Base-by-base conservation (phyloP, 768 basidiomycete species). In the Rhodotorula babjevae region DNA sequence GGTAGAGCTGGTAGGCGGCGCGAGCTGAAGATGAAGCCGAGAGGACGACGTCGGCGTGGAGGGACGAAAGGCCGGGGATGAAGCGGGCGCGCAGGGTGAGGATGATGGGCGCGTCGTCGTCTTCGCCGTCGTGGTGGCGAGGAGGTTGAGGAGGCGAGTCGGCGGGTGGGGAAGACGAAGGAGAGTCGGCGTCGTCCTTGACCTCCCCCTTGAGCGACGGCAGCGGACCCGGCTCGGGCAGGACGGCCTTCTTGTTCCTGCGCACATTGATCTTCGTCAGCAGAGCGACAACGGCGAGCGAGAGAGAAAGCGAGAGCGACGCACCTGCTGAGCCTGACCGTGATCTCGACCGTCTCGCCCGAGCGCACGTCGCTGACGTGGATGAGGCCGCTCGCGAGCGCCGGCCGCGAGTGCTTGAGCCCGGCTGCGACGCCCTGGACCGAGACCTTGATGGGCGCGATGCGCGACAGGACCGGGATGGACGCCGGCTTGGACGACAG, bases 391-490 rank as follows among this genome's bases (percentile, higher is more conserved):
- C 29, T 25, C 12, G 19, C 64, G 12, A 33, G 33, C 56, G 56
- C 25, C n/a, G 8, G 25, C 55, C 14, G 27, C 16, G 19, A 12
- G 44, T 46, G 27, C 31, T 16, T 33, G 14, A 59, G 25, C 8
- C 57, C 44, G 19, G 29, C 18, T 36, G 49, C 25, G 33, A 36
- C 33, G 36, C 59, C 33, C 31, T 40, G 27, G 16, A 66, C 33
- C 6, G 23, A 11, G 49, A 60, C 49, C 27, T 52, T 16, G 16
- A 66, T 47, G 2, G 65, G 65, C 8, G 65, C 18, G 47, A 66
- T 36, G 33, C 65, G 56, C 10, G 65, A 66, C 16, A 66, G 65
- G 27, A 66, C 58, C 47, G 65, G 57, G 14, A 66, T 57, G 19
- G 9, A 23, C 33, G 50, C 19, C 8, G 57, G 57, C 4, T 18